Evolutionary conservation across 805 yeast genomes (phyloP).

Genomic region (Isabelozyma gotoi): DNA sequence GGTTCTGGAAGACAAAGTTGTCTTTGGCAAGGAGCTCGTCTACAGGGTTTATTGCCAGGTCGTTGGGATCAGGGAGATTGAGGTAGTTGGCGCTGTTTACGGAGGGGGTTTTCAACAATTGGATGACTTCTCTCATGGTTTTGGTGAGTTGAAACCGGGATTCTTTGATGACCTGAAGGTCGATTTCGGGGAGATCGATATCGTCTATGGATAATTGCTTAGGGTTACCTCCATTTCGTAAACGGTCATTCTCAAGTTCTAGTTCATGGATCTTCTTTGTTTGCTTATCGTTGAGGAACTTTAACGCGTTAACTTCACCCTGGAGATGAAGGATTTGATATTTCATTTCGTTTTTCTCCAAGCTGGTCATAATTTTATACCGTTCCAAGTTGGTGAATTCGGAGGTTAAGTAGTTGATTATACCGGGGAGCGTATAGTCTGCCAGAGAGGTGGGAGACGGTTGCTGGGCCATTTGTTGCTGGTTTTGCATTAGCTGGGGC

Average conservation of each 20-base stretch:
- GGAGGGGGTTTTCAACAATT: constrained; percentile 29
- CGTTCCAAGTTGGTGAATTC: constrained; percentile 50
- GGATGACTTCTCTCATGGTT: constrained; percentile 36
- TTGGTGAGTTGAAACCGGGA: constrained; percentile 32
- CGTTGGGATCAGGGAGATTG: constrained; percentile 19
- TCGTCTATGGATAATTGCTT: background rate
- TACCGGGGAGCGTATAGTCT: constrained; percentile 54
- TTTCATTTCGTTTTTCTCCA: constrained; percentile 54
- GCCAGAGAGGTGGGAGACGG: constrained; percentile 34
- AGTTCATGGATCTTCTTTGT: constrained; percentile 36
- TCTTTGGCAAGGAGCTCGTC: constrained; percentile 16
- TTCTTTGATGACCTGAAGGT: constrained; percentile 29
- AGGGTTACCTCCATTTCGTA: constrained; percentile 5
- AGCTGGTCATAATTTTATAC: constrained; percentile 48
- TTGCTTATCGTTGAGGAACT: constrained; percentile 42
- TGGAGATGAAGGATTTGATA: constrained; percentile 51
- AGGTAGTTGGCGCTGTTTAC: constrained; percentile 15
- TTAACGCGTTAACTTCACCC: constrained; percentile 49
- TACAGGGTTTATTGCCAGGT: constrained; percentile 11
- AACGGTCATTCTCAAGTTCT: constrained; percentile 23
- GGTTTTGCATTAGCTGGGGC: constrained; percentile 2
- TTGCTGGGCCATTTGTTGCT: constrained; percentile 1
- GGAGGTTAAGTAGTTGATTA: constrained; percentile 57
- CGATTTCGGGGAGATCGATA: constrained; percentile 30
- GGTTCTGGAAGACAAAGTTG: constrained; percentile 9